A percentile compares a stretch with the other conserved stretches of the same genome.
phyloP scores from a whole-genome alignment of 106 monocot genomes.

The Phalaenopsis aphrodite region DNA sequence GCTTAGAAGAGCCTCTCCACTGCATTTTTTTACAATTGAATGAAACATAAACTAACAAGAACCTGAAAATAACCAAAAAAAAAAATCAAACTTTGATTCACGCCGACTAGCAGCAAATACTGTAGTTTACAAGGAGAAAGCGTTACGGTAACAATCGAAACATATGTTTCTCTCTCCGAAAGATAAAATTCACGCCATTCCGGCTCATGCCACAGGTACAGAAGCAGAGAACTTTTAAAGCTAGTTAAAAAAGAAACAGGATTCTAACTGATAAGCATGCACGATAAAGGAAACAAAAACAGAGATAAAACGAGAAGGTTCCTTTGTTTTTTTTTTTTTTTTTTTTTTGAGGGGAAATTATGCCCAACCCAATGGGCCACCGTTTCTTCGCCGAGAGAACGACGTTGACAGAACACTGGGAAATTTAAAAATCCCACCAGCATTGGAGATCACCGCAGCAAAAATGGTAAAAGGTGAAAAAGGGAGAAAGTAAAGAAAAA shows the following conservation, averaged over 20 bases:
- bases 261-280: background rate
- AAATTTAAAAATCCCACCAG: background rate
- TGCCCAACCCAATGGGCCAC: background rate
- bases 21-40: conserved; percentile 7
- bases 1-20: conserved; percentile 5
- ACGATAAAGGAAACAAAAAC: background rate
- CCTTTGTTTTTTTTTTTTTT: too few relatives aligned
- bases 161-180: background rate
- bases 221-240: background rate
- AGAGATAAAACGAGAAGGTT: background rate
- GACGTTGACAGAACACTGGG: background rate
- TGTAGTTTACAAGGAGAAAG: background rate
- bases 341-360: too few relatives aligned
- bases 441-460: background rate
- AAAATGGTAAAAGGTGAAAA: background rate
- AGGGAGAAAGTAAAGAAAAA: background rate
- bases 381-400: background rate
- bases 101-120: background rate
- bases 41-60: background rate
- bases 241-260: background rate
- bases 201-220: background rate
- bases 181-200: background rate
- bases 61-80: background rate
- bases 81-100: background rate
- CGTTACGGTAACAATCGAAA: background rate